Percentiles rank a stretch among this genome's conserved stretches.
Conservation (phyloP, 345 rosid genomes). For the Luvunga scandens region DNA sequence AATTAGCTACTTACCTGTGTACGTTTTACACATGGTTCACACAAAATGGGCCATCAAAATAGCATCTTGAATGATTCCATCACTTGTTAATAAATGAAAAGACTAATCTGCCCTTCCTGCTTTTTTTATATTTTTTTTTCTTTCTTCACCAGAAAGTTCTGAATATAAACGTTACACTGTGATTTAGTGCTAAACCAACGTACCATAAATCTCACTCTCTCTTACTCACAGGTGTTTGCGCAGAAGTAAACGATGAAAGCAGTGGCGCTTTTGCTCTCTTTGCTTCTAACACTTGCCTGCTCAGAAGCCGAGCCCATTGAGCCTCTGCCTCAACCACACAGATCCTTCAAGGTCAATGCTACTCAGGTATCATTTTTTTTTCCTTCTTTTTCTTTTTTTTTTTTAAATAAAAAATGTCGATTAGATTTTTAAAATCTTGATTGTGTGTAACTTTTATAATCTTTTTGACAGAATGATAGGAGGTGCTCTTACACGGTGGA, state of each 20-base stretch:
- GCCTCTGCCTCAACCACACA: constrained; percentile 34
- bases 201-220: no score
- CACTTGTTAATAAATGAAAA: neutral
- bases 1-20: no score
- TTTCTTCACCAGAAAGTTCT: neutral
- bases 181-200: neutral
- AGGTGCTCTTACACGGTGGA: constrained; percentile 59
- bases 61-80: neutral
- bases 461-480: constrained; percentile 27
- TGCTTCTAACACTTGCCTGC: constrained; percentile 9
- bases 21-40: neutral
- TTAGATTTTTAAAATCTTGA: neutral
- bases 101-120: neutral
- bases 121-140: neutral
- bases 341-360: constrained; percentile 38
- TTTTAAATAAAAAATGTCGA: neutral
- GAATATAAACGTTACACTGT: no score
- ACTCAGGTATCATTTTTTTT: constrained; percentile 29
- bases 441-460: neutral
- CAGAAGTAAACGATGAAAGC: constrained; percentile 15
- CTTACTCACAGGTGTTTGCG: neutral
- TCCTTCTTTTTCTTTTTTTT: neutral
- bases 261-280: constrained; percentile 3
- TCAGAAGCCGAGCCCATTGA: constrained; percentile 18
- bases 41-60: neutral